These are phyloP conservation scores for Yamadazyma dushanensis DNA, from an alignment of 1,139 yeast genomes.

Conservation along the genomic window DNA sequence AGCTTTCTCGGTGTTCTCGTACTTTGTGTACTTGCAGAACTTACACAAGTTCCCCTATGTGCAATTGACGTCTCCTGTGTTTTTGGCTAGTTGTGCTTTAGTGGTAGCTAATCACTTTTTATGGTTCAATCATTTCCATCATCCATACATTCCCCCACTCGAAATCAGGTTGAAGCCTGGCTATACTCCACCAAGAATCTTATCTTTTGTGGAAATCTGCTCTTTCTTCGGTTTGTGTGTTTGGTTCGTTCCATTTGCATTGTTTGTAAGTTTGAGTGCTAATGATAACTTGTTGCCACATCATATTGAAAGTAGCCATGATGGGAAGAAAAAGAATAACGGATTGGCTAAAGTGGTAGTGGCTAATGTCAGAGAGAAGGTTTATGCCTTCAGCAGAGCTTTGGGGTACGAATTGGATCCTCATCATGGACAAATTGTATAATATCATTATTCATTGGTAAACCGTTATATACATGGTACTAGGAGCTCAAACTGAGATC, in stretches of 20 bases:
- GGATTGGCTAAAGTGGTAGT: constrained; percentile 61
- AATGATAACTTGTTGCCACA: constrained; percentile 86
- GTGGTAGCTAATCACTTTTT: constrained; percentile 81
- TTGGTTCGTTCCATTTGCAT: constrained; percentile 92
- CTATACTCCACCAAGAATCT: constrained; percentile 67
- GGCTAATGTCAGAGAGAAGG: constrained; percentile 48
- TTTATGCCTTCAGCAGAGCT: constrained; percentile 48
- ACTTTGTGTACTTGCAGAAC: constrained; percentile 73
- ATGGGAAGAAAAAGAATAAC: constrained; percentile 32
- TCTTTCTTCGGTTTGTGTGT: constrained; percentile 91
- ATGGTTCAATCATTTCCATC: constrained; percentile 87
- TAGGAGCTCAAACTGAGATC: too few species aligned
- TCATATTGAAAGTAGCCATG: constrained; percentile 37
- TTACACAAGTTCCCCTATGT: constrained; percentile 83
- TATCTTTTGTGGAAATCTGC: constrained; percentile 84
- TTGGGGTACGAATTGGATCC: constrained; percentile 69
- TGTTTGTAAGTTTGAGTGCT: constrained; percentile 90
- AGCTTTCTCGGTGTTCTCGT: constrained; percentile 64
- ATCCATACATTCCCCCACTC: constrained; percentile 60
- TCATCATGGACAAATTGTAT: constrained; percentile 51
- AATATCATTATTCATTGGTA: too few species aligned
- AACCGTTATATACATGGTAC: too few species aligned
- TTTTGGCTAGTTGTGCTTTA: constrained; percentile 67
- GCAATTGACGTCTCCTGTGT: constrained; percentile 66
- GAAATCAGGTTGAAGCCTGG: constrained; percentile 56